Base-by-base conservation (phyloP, 352 stramenopile genomes). In the Globisporangium paddicum region DNA sequence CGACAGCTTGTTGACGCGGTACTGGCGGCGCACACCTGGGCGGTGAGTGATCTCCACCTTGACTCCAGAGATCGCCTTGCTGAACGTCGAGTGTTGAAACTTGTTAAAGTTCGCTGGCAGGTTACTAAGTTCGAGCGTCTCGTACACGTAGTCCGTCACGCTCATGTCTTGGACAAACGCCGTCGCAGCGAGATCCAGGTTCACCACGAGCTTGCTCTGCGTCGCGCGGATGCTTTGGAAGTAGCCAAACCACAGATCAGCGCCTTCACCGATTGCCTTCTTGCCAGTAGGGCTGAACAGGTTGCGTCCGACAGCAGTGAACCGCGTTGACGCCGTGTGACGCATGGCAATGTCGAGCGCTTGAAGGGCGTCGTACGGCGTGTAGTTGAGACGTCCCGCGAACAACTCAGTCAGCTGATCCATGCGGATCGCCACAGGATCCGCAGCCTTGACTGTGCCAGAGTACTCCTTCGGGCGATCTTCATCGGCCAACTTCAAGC, bases 141-240 rank as follows among this genome's bases (percentile, higher is more conserved):
- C 69, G 11, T 55, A 52, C 13, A 88, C 46, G 51, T 70, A 92
- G 16, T 87, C 67, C 1, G 79, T 30, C 1, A 86, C 79, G 3
- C 68, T 58, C 78, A 88, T 90, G 19, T 70, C 69, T 49, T 78
- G 59, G 13, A 90, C 79, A 57, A 92, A 92, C 0, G 76, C 82
- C 2, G 82, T 92, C 8, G 82, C 78, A 0, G 82, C 73, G 64
- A 90, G 63, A 51, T 92, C 82, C 49, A 92, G 38, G 54, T 92
- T 92, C 34, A 90, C 57, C 38, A 88, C 77, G 0, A 92, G 68
- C 8, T 67, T 58, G 52, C 71, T 87, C 58, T 92, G 82, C 7
- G 79, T 90, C 9, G 80, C 65, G 4, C 82, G 69, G 10, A 92
- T 61, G 44, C 75, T 88, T 64, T 92, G 82, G 53, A 86, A 88